Evolutionary conservation across 2,329 filamentous ascomycete species (phyloP).

Genomic region (Gnomoniopsis sp.): DNA sequence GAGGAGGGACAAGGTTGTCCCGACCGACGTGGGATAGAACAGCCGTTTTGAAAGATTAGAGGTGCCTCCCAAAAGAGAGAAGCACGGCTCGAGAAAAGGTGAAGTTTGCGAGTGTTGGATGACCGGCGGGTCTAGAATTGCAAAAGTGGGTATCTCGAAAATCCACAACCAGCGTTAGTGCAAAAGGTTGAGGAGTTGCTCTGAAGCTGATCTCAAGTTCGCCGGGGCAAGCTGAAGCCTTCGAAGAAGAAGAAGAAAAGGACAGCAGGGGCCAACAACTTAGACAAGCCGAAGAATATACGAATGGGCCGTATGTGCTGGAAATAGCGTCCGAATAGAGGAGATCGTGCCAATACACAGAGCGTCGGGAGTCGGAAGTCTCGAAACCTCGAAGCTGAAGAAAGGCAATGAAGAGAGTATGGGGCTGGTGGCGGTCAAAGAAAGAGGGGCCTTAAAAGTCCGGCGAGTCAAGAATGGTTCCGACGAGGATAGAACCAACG

Average conservation of each 20-base stretch:
- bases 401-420: constrained; percentile 1
- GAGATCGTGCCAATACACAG: constrained; percentile 4
- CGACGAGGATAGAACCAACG: not conserved
- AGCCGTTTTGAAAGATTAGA: constrained; percentile 72
- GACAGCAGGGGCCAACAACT: constrained; percentile 7
- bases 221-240: constrained; percentile 9
- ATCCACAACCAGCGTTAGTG: constrained; percentile 11
- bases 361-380: constrained; percentile 3
- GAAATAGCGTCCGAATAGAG: constrained; percentile 1
- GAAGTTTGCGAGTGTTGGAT: constrained; percentile 23
- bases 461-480: constrained; percentile 13
- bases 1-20: constrained; percentile 84
- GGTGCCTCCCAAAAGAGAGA: constrained; percentile 43
- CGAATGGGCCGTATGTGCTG: constrained; percentile 16
- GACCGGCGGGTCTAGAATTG: constrained; percentile 16
- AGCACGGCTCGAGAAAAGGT: constrained; percentile 41
- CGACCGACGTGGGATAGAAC: constrained; percentile 71
- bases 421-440: constrained; percentile 17
- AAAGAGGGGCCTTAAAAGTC: constrained; percentile 14
- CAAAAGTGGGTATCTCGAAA: constrained; percentile 18
- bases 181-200: constrained; percentile 3
- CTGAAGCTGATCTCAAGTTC: constrained; percentile 15
- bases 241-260: no score
- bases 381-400: constrained; percentile 8
- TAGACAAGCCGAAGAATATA: constrained; percentile 15